These are phyloP conservation scores for Vigna unguiculata DNA, from an alignment of 306 rosid genomes.

Conservation along the genomic window DNA sequence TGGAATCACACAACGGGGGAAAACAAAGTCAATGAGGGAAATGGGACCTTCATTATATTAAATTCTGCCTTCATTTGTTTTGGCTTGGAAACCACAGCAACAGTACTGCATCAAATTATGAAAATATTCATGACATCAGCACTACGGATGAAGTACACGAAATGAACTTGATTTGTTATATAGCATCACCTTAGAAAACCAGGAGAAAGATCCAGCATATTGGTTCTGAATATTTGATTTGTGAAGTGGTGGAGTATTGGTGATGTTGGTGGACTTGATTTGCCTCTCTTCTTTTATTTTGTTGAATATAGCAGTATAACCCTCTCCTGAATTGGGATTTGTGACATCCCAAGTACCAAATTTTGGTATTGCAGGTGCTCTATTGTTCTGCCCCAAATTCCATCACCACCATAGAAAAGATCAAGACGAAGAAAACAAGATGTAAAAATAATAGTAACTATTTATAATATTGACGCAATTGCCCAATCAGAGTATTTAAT, in stretches of 20 bases:
- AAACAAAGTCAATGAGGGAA: neutral
- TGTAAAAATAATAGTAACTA: no score
- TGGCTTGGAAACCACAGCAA: slow-evolving; percentile 45
- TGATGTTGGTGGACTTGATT: neutral
- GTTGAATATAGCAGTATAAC: slow-evolving; percentile 37
- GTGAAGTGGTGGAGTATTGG: slow-evolving; percentile 2
- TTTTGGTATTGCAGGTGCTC: slow-evolving; percentile 37
- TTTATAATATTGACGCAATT: no score
- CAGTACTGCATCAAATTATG: slow-evolving; percentile 44
- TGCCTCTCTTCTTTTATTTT: slow-evolving; percentile 46
- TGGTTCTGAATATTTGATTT: slow-evolving; percentile 39
- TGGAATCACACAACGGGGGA: neutral
- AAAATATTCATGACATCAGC: slow-evolving; percentile 9
- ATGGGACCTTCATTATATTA: neutral
- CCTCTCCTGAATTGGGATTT: slow-evolving; percentile 49
- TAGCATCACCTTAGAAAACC: slow-evolving; percentile 42
- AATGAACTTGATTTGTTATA: no score
- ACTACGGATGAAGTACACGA: no score
- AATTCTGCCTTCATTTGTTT: slow-evolving; percentile 28
- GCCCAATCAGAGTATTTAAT: no score
- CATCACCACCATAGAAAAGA: no score
- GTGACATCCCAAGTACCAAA: slow-evolving; percentile 48
- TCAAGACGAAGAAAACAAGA: no score
- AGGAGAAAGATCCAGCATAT: slow-evolving; percentile 9
- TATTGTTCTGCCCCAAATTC: slow-evolving; percentile 5